Conservation (phyloP, 2,329 filamentous ascomycete species). For the Cladophialophora immunda region DNA sequence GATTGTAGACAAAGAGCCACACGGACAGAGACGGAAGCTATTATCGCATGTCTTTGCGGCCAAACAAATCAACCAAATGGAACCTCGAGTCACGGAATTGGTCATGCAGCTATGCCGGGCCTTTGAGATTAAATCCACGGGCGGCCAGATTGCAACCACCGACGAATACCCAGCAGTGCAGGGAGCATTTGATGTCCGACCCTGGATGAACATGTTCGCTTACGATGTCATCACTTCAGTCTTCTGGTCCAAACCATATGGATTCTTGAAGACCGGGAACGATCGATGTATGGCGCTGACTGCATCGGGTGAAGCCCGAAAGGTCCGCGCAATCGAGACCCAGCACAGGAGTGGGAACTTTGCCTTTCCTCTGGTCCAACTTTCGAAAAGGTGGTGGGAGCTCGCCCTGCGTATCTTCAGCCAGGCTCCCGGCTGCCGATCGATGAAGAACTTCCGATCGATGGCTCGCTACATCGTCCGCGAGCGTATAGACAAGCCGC, state of each 20-base stretch:
- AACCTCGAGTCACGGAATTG: conserved; percentile 25
- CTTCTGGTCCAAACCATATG: conserved; percentile 24
- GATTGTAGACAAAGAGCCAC: conserved; percentile 5
- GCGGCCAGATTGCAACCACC: neutral
- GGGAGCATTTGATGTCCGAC: conserved; percentile 33
- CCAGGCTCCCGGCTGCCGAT: conserved; percentile 8
- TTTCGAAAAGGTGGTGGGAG: neutral
- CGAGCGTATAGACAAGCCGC: conserved; percentile 19
- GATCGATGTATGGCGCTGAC: neutral
- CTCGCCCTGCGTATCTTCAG: neutral
- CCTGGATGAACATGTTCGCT: conserved; percentile 39
- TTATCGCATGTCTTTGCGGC: conserved; percentile 32
- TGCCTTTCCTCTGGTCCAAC: neutral
- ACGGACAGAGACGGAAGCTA: conserved; percentile 21
- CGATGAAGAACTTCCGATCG: conserved; percentile 16
- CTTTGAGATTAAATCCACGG: neutral
- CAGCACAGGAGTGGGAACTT: conserved; percentile 1
- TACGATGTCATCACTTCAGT: conserved; percentile 34
- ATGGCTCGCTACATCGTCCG: conserved; percentile 30
- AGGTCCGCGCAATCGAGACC: conserved; percentile 8
- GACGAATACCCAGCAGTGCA: conserved; percentile 24
- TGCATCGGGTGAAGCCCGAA: neutral
- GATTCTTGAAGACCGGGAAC: conserved; percentile 16
- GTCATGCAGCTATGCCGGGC: conserved; percentile 12
- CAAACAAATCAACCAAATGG: conserved; percentile 27